A percentile compares a stretch with the other conserved stretches of the same genome.
Conservation (phyloP, 2,329 filamentous ascomycete species). For the Cladorrhinum sp. region DNA sequence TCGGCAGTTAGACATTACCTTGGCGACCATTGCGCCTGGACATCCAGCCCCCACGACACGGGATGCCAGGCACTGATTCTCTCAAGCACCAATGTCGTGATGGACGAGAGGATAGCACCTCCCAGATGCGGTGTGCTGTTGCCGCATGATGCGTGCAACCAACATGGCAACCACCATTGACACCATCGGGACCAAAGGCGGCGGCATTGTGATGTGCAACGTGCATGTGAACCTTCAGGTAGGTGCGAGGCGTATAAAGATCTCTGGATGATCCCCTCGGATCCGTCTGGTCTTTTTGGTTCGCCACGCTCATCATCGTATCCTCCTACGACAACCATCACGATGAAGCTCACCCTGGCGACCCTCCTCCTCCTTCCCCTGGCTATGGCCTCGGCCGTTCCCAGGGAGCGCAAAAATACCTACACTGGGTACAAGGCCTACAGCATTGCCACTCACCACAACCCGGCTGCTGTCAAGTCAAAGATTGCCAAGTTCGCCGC, state of each 20-base stretch:
- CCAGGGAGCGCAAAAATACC: constrained; percentile 15
- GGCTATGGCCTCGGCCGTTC: constrained; percentile 14
- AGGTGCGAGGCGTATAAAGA: background rate
- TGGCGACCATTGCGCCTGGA: background rate
- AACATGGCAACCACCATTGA: background rate
- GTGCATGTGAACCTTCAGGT: background rate
- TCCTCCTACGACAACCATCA: constrained; percentile 3
- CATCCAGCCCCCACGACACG: constrained; percentile 1
- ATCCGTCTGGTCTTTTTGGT: background rate
- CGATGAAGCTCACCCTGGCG: constrained; percentile 5
- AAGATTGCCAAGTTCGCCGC: constrained; percentile 12
- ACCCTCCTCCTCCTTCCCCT: constrained; percentile 11
- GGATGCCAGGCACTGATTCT: background rate
- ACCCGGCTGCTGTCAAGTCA: constrained; percentile 15
- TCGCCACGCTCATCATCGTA: constrained; percentile 1
- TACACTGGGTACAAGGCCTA: constrained; percentile 21
- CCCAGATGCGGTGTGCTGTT: background rate
- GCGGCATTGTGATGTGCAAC: too few relatives aligned
- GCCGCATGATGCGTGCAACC: background rate
- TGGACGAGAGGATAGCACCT: constrained; percentile 5
- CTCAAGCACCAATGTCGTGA: constrained; percentile 8
- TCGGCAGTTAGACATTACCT: constrained; percentile 5
- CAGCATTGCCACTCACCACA: constrained; percentile 18
- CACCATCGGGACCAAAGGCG: background rate
- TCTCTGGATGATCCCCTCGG: background rate